phyloP scores from a whole-genome alignment of 2,329 filamentous ascomycete genomes.

The Botryotinia calthae region DNA sequence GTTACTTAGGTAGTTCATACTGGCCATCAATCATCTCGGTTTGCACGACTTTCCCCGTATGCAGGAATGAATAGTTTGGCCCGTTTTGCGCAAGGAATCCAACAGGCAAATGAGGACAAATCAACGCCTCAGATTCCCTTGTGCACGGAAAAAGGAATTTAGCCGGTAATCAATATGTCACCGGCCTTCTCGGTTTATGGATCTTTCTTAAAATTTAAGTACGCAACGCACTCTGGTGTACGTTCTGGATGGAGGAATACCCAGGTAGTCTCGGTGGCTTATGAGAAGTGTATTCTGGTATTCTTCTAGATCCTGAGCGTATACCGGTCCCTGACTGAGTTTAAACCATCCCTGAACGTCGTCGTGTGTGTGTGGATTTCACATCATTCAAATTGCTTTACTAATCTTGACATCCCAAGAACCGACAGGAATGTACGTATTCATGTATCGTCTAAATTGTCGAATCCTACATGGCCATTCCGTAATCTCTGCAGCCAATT shows the following conservation, averaged over 20 bases:
- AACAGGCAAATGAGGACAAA: background rate
- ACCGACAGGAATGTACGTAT: background rate
- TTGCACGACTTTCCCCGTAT: background rate
- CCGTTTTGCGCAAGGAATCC: background rate
- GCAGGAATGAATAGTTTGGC: background rate
- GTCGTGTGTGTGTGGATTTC: background rate
- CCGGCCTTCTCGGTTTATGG: background rate
- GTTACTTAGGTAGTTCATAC: background rate
- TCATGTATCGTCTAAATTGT: background rate
- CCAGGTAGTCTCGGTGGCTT: background rate
- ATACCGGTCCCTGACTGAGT: background rate
- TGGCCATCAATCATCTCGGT: background rate
- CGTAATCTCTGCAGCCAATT: background rate
- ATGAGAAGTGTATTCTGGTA: background rate
- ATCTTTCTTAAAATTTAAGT: background rate
- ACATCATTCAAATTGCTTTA: background rate
- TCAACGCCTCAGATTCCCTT: background rate
- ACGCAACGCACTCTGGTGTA: background rate
- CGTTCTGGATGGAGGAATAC: background rate
- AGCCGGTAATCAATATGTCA: background rate
- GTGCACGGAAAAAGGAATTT: background rate
- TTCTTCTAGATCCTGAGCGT: background rate
- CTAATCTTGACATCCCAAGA: background rate
- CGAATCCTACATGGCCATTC: background rate
- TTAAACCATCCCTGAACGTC: background rate